Evolutionary conservation across 306 rosid genomes (phyloP), one percentile per base, ranked within the genome.

Genomic region (Cicer cuneatum): DNA sequence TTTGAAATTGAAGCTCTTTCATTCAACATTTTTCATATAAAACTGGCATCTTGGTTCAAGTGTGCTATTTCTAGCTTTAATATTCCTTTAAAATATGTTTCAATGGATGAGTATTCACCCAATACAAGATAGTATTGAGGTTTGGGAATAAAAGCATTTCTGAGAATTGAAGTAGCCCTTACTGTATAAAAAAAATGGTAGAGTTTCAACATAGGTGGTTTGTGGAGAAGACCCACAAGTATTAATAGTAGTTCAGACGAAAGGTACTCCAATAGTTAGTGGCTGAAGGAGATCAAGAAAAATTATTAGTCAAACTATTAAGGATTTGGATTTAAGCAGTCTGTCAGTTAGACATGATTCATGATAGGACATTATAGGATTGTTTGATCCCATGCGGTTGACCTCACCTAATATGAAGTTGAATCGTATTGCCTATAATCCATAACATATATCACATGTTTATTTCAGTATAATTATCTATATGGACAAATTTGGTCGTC

Each of bases 401-500:
- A 46, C 14, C 53, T 48, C 53, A 48, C 53, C 16, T 48, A 48
- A 3, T 43, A 69, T 35, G 53, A 57, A 29, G 42, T 47, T 29
- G 49, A 41, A 9, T 42, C 6, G 16, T 69, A 53, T 53, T 63
- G 72, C 71, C 19, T 59, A 59, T 60, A 74, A 57, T 68, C 53
- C 56, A 63, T 41, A 46, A 69, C 29, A 68, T 65, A 77, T 77
- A 69, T 63, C 16, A 45, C 42, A 35, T 37, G 45, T 52, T 61
- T 69, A 18, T 69, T 69, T 56, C 29, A 16, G 6, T 74, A 8
- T 41, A 33, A 42, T 53, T 75, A 40, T 74, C 35, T 19, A 5
- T 24, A 58, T 42, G 48, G 57, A 57, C 1, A 5, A 35, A 46
- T 51, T 38, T 66, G 66, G 47, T 41, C 65, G 39, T 66, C 45